Evolutionary conservation across 768 basidiomycete genomes (phyloP).

Genomic region (Cantharellus anzutake): DNA sequence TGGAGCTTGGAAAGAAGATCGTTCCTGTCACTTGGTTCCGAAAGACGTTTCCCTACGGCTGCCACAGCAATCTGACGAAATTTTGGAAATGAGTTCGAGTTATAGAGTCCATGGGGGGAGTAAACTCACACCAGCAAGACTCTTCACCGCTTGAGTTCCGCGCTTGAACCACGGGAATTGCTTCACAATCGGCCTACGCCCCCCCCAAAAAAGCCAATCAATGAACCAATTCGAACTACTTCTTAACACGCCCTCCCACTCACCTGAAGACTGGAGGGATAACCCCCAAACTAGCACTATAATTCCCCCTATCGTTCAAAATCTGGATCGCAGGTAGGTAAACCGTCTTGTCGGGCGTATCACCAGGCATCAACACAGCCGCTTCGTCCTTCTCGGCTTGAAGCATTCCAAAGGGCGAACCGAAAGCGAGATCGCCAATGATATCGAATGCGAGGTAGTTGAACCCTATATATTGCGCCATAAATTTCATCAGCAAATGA

Average conservation of each 20-base stretch:
- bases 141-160: slow-evolving; percentile 45
- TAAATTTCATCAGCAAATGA: neutral
- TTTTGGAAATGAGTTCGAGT: neutral
- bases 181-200: slow-evolving; percentile 17
- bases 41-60: slow-evolving; percentile 51
- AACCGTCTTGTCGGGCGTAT: slow-evolving; percentile 11
- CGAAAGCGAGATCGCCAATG: slow-evolving; percentile 72
- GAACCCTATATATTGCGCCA: slow-evolving; percentile 15
- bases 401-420: slow-evolving; percentile 80
- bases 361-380: slow-evolving; percentile 31
- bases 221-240: no score
- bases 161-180: slow-evolving; percentile 51
- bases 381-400: slow-evolving; percentile 51
- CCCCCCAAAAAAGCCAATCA: neutral
- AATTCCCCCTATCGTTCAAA: slow-evolving; percentile 77
- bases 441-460: slow-evolving; percentile 58
- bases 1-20: slow-evolving; percentile 74
- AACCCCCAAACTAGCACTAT: slow-evolving; percentile 64
- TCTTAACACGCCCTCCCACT: neutral
- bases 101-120: neutral
- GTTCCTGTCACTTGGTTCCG: slow-evolving; percentile 43
- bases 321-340: slow-evolving; percentile 69
- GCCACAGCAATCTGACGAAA: slow-evolving; percentile 13
- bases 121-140: slow-evolving; percentile 41
- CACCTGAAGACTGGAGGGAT: slow-evolving; percentile 44